phyloP scores from a whole-genome alignment of 1,284 basidiomycete genomes.

The Ganoderma lucidum region DNA sequence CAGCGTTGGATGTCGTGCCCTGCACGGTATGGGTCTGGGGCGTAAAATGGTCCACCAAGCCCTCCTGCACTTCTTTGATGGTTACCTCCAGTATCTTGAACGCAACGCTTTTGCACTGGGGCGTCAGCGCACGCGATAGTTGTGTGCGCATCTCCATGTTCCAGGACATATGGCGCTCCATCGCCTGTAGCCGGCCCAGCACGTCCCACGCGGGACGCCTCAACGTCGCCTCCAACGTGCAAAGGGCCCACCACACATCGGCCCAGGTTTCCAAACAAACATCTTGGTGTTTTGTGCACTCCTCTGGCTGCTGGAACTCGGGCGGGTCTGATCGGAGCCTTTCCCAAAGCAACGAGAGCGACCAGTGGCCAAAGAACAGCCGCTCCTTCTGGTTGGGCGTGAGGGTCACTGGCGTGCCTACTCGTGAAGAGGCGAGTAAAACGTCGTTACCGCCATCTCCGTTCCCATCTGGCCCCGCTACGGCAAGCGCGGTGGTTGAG shows the following conservation, averaged over 20 bases:
- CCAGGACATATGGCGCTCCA: conserved; percentile 35
- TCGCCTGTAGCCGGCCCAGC: conserved; percentile 38
- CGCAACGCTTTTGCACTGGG: conserved; percentile 43
- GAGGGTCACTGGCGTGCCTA: conserved; percentile 30
- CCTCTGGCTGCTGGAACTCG: conserved; percentile 37
- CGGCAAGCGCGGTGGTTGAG: no score
- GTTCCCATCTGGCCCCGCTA: no score
- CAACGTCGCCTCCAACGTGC: conserved; percentile 29
- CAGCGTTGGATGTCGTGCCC: not conserved
- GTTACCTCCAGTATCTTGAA: conserved; percentile 41
- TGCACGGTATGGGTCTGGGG: conserved; percentile 25
- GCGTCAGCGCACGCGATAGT: conserved; percentile 35
- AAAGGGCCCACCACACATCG: conserved; percentile 37
- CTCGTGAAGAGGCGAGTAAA: not conserved
- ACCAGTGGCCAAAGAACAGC: conserved; percentile 42
- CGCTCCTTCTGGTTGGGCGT: conserved; percentile 36
- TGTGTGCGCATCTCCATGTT: conserved; percentile 31
- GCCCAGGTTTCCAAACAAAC: conserved; percentile 40
- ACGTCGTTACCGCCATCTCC: not conserved
- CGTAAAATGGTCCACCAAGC: conserved; percentile 39
- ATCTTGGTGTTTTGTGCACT: conserved; percentile 44
- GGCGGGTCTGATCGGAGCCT: conserved; percentile 34
- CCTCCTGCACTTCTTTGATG: conserved; percentile 37
- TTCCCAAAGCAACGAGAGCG: conserved; percentile 42
- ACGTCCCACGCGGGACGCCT: conserved; percentile 36